Percentiles rank a stretch among this genome's conserved stretches.
These are phyloP conservation scores for Monosporascus cannonballus DNA, from an alignment of 2,329 filamentous ascomycete species.

Conservation along the genomic window DNA sequence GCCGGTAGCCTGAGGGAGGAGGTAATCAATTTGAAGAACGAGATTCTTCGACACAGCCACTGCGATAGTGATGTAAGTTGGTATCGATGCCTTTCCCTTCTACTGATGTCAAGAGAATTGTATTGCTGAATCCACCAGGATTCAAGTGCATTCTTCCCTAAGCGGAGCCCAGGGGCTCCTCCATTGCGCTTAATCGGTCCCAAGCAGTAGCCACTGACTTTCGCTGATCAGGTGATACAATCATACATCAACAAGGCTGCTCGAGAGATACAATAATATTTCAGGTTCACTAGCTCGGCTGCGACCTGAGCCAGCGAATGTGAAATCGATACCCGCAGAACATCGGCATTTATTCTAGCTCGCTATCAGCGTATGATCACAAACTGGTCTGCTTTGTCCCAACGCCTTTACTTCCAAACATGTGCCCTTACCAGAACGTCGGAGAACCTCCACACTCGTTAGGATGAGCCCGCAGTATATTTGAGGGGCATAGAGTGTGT, in stretches of 20 bases:
- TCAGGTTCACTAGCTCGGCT: background rate
- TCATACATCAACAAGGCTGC: background rate
- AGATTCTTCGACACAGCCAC: slow-evolving; percentile 18
- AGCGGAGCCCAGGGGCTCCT: too few relatives aligned
- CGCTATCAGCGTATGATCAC: background rate
- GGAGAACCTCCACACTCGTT: too few relatives aligned
- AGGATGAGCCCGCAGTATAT: too few relatives aligned
- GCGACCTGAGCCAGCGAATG: background rate
- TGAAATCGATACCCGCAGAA: background rate
- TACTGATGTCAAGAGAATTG: background rate
- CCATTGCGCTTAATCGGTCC: too few relatives aligned
- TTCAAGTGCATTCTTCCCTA: too few relatives aligned
- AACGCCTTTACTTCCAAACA: too few relatives aligned
- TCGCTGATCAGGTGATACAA: background rate
- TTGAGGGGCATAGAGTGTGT: too few relatives aligned
- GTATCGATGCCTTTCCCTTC: background rate
- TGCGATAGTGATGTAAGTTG: slow-evolving; percentile 19
- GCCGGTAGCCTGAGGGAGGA: slow-evolving; percentile 16
- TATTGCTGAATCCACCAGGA: too few relatives aligned
- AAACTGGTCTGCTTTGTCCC: too few relatives aligned
- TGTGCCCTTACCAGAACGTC: too few relatives aligned
- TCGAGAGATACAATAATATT: background rate
- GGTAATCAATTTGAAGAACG: slow-evolving; percentile 18
- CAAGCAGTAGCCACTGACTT: background rate
- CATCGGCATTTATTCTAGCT: background rate